These are phyloP conservation scores for Chamaecrista fasciculata DNA, from an alignment of 306 rosid species.

Conservation along the genomic window DNA sequence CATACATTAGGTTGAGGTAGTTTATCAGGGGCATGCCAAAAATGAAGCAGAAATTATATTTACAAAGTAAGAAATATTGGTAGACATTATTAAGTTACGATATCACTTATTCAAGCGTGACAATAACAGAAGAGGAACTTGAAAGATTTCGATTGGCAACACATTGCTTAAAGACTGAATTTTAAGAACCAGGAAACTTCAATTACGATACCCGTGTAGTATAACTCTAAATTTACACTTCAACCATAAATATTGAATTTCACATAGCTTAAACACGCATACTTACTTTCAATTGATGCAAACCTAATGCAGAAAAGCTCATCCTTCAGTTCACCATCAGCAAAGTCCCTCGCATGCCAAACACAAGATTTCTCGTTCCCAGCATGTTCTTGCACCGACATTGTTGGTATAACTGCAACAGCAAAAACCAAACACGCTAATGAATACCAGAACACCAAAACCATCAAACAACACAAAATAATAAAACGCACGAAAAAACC, in stretches of 20 bases:
- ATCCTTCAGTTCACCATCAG: constrained; percentile 93
- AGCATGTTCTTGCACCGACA: constrained; percentile 90
- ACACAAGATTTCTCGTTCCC: constrained; percentile 95
- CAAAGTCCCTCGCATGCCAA: constrained; percentile 94
- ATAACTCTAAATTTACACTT: neutral
- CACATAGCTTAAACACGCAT: neutral
- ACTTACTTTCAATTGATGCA: constrained; percentile 90
- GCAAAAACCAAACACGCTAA: neutral
- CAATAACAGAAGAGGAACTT: neutral
- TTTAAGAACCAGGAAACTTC: neutral
- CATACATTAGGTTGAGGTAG: neutral
- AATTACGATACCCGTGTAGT: neutral
- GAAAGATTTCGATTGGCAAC: neutral
- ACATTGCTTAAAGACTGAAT: neutral
- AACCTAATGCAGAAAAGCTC: constrained; percentile 98
- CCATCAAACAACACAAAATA: neutral
- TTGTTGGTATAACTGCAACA: constrained; percentile 63
- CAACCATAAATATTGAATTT: neutral
- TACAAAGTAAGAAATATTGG: too few relatives aligned
- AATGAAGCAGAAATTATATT: neutral
- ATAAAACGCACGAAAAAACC: neutral
- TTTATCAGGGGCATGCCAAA: neutral
- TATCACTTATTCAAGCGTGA: neutral
- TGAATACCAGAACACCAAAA: constrained; percentile 1
- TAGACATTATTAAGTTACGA: neutral